Conservation (phyloP, 2,329 filamentous ascomycete genomes). For the Thielaviopsis cerberus region DNA sequence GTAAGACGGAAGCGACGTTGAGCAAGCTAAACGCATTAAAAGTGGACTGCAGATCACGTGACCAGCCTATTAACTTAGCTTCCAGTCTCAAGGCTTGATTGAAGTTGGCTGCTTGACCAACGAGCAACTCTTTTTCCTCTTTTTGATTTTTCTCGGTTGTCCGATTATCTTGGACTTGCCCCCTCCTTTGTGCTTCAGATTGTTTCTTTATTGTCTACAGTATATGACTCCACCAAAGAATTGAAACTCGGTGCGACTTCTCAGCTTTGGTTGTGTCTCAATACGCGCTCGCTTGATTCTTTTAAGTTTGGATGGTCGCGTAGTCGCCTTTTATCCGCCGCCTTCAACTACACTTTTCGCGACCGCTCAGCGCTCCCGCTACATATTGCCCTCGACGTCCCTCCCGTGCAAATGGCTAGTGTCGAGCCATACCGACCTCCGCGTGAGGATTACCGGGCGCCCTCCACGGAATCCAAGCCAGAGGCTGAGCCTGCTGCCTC, state of each 20-base stretch:
- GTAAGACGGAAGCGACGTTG: neutral
- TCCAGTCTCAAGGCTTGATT: neutral
- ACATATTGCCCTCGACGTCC: neutral
- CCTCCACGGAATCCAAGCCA: constrained; percentile 16
- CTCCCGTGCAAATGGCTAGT: constrained; percentile 31
- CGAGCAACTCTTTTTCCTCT: neutral
- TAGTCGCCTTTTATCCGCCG: neutral
- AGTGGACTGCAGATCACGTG: neutral
- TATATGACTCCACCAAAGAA: too few species aligned
- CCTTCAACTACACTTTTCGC: too few species aligned
- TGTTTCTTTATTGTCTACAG: too few species aligned
- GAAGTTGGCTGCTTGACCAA: neutral
- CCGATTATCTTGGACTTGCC: too few species aligned
- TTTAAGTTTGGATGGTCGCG: neutral
- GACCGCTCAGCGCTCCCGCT: too few species aligned
- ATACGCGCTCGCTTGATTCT: neutral
- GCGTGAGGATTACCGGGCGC: constrained; percentile 39
- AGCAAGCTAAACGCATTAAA: neutral
- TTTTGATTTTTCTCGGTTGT: neutral
- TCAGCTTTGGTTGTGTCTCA: neutral
- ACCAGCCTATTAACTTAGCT: neutral
- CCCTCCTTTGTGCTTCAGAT: too few species aligned
- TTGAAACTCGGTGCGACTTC: too few species aligned
- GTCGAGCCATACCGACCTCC: constrained; percentile 40
- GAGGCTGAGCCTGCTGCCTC: neutral